Percentiles rank a stretch among this genome's conserved stretches.
These are phyloP conservation scores for Suhomyces taliae DNA, from an alignment of 1,139 yeast genomes.

Conservation along the genomic window DNA sequence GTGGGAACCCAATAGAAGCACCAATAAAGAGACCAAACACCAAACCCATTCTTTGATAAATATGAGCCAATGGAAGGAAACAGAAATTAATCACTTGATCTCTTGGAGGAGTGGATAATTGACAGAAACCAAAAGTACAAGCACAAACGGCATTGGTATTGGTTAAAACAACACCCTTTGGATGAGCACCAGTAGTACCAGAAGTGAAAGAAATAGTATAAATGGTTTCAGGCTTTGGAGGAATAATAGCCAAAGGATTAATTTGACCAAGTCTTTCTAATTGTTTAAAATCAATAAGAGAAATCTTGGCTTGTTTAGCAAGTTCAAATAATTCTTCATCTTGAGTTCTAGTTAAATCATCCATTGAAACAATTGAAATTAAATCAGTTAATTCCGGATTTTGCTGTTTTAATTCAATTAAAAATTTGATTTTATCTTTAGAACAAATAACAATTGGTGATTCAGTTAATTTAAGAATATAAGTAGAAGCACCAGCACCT, in stretches of 20 bases:
- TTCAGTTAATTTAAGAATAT: slow-evolving; percentile 57
- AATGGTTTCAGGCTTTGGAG: slow-evolving; percentile 23
- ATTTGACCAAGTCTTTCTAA: slow-evolving; percentile 27
- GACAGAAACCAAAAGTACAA: slow-evolving; percentile 17
- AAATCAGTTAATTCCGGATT: slow-evolving; percentile 21
- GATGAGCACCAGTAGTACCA: slow-evolving; percentile 40
- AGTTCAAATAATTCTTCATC: slow-evolving; percentile 14
- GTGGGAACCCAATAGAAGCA: slow-evolving; percentile 43
- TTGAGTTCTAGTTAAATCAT: slow-evolving; percentile 32
- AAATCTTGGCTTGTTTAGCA: slow-evolving; percentile 26
- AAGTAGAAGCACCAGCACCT: slow-evolving; percentile 59
- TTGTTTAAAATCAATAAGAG: slow-evolving; percentile 33
- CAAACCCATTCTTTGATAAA: slow-evolving; percentile 51
- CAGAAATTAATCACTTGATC: slow-evolving; percentile 7
- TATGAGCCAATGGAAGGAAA: slow-evolving; percentile 71
- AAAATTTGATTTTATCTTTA: slow-evolving; percentile 43
- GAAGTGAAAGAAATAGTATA: slow-evolving; percentile 35
- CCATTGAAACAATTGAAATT: slow-evolving; percentile 49
- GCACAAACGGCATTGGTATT: slow-evolving; percentile 32
- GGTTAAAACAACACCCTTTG: slow-evolving; percentile 39
- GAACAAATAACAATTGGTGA: slow-evolving; percentile 56
- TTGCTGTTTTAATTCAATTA: slow-evolving; percentile 37
- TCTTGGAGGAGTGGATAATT: slow-evolving; percentile 11
- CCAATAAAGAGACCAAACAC: slow-evolving; percentile 30
- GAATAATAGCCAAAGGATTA: slow-evolving; percentile 19